Base-by-base conservation (phyloP, 768 basidiomycete genomes). In the Rhodotorula toruloides region DNA sequence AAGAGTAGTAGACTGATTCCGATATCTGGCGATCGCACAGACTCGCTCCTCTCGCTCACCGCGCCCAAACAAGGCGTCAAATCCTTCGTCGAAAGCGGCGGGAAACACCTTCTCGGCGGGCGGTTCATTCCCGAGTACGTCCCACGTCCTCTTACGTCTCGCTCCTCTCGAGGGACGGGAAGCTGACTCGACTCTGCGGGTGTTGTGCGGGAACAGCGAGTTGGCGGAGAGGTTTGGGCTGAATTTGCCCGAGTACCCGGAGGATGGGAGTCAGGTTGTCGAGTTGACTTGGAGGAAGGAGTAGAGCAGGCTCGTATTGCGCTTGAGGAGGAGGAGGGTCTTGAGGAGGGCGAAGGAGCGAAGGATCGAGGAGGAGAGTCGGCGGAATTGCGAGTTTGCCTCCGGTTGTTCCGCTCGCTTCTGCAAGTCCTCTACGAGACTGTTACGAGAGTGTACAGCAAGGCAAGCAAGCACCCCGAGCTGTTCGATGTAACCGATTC, bases 91-190 rank as follows among this genome's bases (percentile, higher is more conserved):
- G 67, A 68, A 22, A n/a, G 21, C 0, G 66, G 71, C 34, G 91
- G 93, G 17, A 81, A 84, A 42, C 96, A 99, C 80, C 96, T 91
- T 76, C 82, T 98, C 3, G 96, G 94, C 3, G 96, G 96, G 2
- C 81, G 96, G 66, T 99, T 99, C 76, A 83, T 98, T 27, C 86
- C 92, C 10, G 87, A 82, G 92, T 93, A 72, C 72, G 86, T 80
- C 34, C n/a, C n/a, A n/a, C n/a, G n/a, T 0, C 63, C 36, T 50
- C 48, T 40, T 32, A 16, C 36, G 5, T 25, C 31, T 32, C 48
- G 25, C 19, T 40, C 47, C 22, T 19, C 36, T 31, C 3, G 9
- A 39, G 44, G 40, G 22, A 34, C 36, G 39, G 34, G 43, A 36
- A 32, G 4, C 43, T 27, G 32, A 37, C 48, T 32, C 42, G 32